A percentile compares a stretch with the other conserved stretches of the same genome.
These are phyloP conservation scores for Colletotrichum euphorbiae DNA, from an alignment of 2,329 filamentous ascomycete genomes.

Conservation along the genomic window DNA sequence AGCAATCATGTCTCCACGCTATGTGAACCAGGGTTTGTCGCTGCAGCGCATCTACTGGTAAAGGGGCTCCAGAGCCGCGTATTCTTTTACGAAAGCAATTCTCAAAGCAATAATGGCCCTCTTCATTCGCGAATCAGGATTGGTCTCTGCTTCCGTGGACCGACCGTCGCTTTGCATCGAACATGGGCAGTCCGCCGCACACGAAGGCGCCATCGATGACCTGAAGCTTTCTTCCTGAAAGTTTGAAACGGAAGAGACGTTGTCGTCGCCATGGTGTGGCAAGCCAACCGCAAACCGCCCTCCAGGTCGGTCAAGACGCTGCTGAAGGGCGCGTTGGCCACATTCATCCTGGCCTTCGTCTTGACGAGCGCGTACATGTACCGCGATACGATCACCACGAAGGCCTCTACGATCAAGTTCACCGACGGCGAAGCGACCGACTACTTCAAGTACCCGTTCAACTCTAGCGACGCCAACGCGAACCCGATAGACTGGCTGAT, in stretches of 20 bases:
- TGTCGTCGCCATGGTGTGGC: conserved; percentile 32
- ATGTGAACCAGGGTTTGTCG: conserved; percentile 29
- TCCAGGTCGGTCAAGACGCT: conserved; percentile 28
- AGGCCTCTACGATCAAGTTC: conserved; percentile 34
- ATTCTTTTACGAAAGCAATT: conserved; percentile 12
- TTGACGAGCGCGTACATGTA: conserved; percentile 39
- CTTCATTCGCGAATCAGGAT: neutral
- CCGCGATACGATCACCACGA: conserved; percentile 36
- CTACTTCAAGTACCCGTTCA: conserved; percentile 40
- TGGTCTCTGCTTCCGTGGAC: conserved; percentile 7
- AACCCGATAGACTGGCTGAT: conserved; percentile 67
- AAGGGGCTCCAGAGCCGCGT: conserved; percentile 34
- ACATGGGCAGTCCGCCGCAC: conserved; percentile 19
- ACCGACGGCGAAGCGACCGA: conserved; percentile 37
- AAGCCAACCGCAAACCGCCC: conserved; percentile 21
- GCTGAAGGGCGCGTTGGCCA: conserved; percentile 30
- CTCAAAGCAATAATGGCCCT: conserved; percentile 11
- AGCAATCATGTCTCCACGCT: conserved; percentile 29
- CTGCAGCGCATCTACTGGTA: conserved; percentile 17
- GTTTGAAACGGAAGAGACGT: conserved; percentile 2
- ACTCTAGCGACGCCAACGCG: conserved; percentile 42
- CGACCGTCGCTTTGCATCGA: neutral
- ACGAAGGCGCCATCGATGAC: conserved; percentile 6
- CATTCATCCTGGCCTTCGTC: conserved; percentile 28
- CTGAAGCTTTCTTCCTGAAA: conserved; percentile 7